Conservation (phyloP, 2,329 filamentous ascomycete genomes). For the Fusarium beomiforme region DNA sequence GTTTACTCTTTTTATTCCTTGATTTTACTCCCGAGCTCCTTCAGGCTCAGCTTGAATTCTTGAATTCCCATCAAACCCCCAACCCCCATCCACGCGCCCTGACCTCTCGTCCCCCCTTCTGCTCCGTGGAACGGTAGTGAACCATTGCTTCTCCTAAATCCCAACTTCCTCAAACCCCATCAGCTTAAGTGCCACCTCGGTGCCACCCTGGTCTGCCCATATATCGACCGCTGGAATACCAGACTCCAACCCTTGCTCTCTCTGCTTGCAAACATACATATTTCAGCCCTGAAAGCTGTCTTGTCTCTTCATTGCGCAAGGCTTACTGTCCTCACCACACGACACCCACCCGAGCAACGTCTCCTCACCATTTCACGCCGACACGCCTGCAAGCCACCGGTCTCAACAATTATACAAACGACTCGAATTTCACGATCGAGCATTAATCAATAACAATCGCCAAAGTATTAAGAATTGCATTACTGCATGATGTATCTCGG, state of each 20-base stretch:
- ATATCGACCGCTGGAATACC: slow-evolving; percentile 29
- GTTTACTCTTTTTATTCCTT: background rate
- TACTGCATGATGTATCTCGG: background rate
- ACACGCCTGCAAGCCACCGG: background rate
- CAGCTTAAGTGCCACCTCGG: slow-evolving; percentile 27
- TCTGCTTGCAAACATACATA: slow-evolving; percentile 10
- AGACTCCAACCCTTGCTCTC: slow-evolving; percentile 19
- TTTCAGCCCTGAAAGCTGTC: background rate
- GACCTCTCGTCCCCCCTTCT: background rate
- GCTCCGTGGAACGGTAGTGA: slow-evolving; percentile 5
- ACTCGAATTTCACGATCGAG: background rate
- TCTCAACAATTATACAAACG: background rate
- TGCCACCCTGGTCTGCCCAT: slow-evolving; percentile 30
- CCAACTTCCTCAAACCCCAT: slow-evolving; percentile 8
- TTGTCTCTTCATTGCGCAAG: background rate
- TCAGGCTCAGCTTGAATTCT: background rate
- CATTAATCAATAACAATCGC: background rate
- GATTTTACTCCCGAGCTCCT: slow-evolving; percentile 1
- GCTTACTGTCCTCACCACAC: background rate
- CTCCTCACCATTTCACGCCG: background rate
- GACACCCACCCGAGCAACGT: background rate
- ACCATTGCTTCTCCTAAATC: slow-evolving; percentile 8
- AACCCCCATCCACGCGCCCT: background rate
- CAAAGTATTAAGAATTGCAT: background rate
- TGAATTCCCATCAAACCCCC: background rate